Evolutionary conservation across 2,329 filamentous ascomycete species (phyloP).

Genomic region (Tolypocladium sp.): DNA sequence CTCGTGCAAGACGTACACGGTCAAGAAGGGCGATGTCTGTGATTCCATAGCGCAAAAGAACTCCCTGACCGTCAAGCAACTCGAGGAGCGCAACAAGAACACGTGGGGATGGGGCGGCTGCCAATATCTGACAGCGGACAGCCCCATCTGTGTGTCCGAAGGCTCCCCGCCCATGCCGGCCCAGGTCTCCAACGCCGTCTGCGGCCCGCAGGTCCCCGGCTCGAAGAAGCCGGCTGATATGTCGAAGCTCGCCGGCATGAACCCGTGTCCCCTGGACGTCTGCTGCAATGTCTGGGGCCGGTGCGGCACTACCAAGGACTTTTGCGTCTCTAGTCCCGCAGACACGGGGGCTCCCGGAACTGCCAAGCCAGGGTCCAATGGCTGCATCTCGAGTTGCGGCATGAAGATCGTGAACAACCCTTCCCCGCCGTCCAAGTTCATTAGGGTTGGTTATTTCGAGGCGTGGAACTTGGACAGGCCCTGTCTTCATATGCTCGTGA

Average conservation of each 20-base stretch:
- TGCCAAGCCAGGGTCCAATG: slow-evolving; percentile 14
- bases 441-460: slow-evolving; percentile 11
- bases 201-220: slow-evolving; percentile 17
- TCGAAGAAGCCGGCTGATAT: slow-evolving; percentile 8
- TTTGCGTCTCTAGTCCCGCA: slow-evolving; percentile 20
- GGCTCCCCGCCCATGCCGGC: slow-evolving; percentile 19
- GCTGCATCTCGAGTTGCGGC: slow-evolving; percentile 20
- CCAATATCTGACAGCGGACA: slow-evolving; percentile 3
- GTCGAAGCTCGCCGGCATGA: slow-evolving; percentile 11
- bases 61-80: slow-evolving; percentile 18
- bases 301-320: slow-evolving; percentile 29
- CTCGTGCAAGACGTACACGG: slow-evolving; percentile 24
- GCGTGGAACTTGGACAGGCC: slow-evolving; percentile 4
- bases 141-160: slow-evolving; percentile 16
- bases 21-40: slow-evolving; percentile 25
- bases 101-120: slow-evolving; percentile 22
- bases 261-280: slow-evolving; percentile 17
- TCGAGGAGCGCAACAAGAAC: slow-evolving; percentile 11
- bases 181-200: slow-evolving; percentile 10
- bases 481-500: slow-evolving; percentile 2
- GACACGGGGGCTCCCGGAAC: slow-evolving; percentile 26
- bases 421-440: slow-evolving; percentile 2
- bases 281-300: slow-evolving; percentile 28
- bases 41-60: slow-evolving; percentile 16
- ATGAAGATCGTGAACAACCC: slow-evolving; percentile 11